Evolutionary conservation across 108 stramenopile species (phyloP).

Genomic region (Skeletonema grethae): DNA sequence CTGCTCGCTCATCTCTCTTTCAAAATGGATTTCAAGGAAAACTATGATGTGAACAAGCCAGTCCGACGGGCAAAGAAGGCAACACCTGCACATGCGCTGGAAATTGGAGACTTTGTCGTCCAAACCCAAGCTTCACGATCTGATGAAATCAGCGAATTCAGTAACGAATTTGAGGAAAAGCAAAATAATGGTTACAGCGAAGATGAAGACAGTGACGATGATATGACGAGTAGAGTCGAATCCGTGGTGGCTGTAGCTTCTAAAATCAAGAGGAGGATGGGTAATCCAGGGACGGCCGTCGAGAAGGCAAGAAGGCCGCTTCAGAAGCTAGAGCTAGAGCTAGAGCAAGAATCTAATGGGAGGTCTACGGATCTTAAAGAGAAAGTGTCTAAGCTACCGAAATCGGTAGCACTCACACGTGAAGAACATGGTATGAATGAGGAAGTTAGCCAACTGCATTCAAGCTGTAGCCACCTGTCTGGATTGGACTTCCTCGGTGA

Average conservation of each 20-base stretch:
- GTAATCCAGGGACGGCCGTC: background rate
- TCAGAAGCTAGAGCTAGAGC: background rate
- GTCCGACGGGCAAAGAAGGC: background rate
- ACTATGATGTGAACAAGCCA: constrained; percentile 4
- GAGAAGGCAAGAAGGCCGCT: background rate
- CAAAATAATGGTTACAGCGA: background rate
- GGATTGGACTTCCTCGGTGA: background rate
- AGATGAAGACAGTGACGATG: constrained; percentile 3
- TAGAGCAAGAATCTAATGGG: background rate
- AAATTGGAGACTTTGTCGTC: background rate
- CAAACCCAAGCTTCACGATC: background rate
- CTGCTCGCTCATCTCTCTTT: background rate
- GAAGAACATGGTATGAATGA: background rate
- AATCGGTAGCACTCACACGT: too few species aligned
- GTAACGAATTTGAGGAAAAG: background rate
- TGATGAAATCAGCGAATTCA: background rate
- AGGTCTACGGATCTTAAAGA: background rate
- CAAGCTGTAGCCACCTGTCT: background rate
- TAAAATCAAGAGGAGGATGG: background rate
- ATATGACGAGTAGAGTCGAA: background rate
- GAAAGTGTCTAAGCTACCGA: background rate
- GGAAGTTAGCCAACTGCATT: background rate
- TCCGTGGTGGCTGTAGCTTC: background rate
- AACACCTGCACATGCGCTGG: background rate
- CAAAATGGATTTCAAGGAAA: background rate